Evolutionary conservation across 164 flowering plant species (phyloP).

Genomic region (Santalum album): DNA sequence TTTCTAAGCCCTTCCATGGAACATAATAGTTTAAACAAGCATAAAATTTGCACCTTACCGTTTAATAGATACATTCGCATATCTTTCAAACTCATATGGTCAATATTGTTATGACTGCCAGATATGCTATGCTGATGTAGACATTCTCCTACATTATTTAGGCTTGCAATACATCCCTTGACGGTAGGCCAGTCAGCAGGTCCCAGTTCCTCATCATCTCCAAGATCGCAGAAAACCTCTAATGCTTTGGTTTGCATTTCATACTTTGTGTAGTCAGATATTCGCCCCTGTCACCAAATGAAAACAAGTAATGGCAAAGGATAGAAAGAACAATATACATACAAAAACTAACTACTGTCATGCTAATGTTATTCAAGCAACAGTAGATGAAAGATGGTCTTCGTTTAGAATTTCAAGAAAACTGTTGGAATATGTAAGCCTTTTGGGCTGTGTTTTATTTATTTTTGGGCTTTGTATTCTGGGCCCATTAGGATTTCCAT

Average conservation of each 20-base stretch:
- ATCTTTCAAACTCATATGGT: conserved; percentile 58
- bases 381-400: too few relatives aligned
- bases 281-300: conserved; percentile 48
- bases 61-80: conserved; percentile 71
- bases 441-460: too few relatives aligned
- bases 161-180: conserved; percentile 61
- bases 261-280: conserved; percentile 68
- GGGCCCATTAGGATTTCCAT: too few relatives aligned
- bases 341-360: too few relatives aligned
- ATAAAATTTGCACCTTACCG: conserved; percentile 31
- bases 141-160: conserved; percentile 49
- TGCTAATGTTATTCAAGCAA: too few relatives aligned
- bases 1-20: too few relatives aligned
- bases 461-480: too few relatives aligned
- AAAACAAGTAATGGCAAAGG: conserved; percentile 1
- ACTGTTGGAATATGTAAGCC: too few relatives aligned
- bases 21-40: not conserved
- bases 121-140: conserved; percentile 51
- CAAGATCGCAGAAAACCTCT: conserved; percentile 85
- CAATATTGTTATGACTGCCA: conserved; percentile 33
- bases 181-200: conserved; percentile 93
- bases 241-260: conserved; percentile 88
- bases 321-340: too few relatives aligned
- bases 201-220: conserved; percentile 95
- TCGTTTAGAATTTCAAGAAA: too few relatives aligned